These are phyloP conservation scores for Tardiomyces digboiensis DNA, from an alignment of 1,139 yeast genomes.

Conservation along the genomic window DNA sequence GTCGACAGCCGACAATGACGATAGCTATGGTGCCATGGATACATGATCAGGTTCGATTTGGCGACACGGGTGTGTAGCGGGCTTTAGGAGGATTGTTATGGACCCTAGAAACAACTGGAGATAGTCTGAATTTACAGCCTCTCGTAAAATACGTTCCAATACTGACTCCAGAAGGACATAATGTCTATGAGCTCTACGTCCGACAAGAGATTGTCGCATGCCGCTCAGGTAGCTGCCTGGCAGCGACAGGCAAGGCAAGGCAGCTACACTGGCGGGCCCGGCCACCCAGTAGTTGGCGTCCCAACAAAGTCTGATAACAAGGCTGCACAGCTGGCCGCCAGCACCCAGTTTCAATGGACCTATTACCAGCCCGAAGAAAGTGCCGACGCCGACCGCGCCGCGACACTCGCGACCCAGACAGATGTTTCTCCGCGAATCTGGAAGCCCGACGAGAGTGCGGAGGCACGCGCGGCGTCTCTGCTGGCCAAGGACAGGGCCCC, in stretches of 20 bases:
- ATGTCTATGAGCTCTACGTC: background rate
- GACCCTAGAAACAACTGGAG: too few species aligned
- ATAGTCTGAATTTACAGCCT: too few species aligned
- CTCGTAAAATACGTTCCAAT: too few species aligned
- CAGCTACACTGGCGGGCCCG: slow-evolving; percentile 53
- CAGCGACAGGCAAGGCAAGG: slow-evolving; percentile 74
- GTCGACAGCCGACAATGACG: too few species aligned
- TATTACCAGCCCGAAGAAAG: slow-evolving; percentile 26
- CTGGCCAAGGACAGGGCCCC: slow-evolving; percentile 33
- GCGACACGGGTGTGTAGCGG: too few species aligned
- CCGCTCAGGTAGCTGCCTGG: slow-evolving; percentile 41
- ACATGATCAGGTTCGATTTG: too few species aligned
- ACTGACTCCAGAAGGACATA: background rate
- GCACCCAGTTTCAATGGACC: slow-evolving; percentile 24
- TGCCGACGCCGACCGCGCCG: slow-evolving; percentile 28
- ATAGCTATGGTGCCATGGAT: too few species aligned
- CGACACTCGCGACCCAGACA: slow-evolving; percentile 25
- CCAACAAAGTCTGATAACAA: slow-evolving; percentile 25
- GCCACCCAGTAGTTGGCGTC: slow-evolving; percentile 61
- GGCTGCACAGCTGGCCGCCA: slow-evolving; percentile 30
- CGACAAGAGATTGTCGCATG: slow-evolving; percentile 1
- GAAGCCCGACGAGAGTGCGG: slow-evolving; percentile 22
- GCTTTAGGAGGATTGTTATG: too few species aligned
- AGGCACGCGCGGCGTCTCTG: slow-evolving; percentile 40
- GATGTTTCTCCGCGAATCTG: slow-evolving; percentile 22